Base-by-base conservation (phyloP, 345 rosid species). In the Aquilaria malaccensis region DNA sequence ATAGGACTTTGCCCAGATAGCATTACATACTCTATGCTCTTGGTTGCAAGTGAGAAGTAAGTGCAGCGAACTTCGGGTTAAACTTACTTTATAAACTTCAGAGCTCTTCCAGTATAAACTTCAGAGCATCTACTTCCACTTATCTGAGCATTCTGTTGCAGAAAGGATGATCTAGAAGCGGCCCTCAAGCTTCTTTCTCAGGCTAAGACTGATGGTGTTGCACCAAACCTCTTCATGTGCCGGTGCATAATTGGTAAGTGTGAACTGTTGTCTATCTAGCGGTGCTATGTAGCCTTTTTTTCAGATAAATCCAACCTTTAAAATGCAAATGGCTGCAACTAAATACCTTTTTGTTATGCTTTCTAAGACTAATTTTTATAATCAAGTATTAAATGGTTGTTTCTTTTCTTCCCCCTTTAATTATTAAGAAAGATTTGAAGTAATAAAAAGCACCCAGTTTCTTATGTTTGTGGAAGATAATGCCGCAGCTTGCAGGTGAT, bases 41-140 rank as follows among this genome's bases (percentile, higher is more conserved):
- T 81, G 67, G 89, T 82, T 70, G 95, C 91, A 66, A 81, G 97
- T 73, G 94, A 93, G 67, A 87, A 75, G 98, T 89, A 77, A 58
- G 77, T 63, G 45, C 22, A 32, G 60, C 46, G 33, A 52, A 31
- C 7, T 67, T 64, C 7, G 30, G 31, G 67, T 41, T 29, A 13
- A 49, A 52, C 10, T 47, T 4, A 13, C 10, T 32, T 47, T 64
- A 10, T 47, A 47, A 56, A 59, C n/a, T 43, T 59, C 5, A 6
- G 10, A 37, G 7, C 22, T 22, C 22, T 22, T 22, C 0, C 22
- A 22, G 22, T 22, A 22, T 22, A 22, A 55, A 58, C 56, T 55
- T 45, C 30, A 46, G 56, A 45, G 31, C 33, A 30, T 64, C 13
- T 6, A 52, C 59, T 30, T 11, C 33, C 12, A 29, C 32, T 52